Base-by-base conservation (phyloP, 768 basidiomycete species). In the Serpula lacrymans region DNA sequence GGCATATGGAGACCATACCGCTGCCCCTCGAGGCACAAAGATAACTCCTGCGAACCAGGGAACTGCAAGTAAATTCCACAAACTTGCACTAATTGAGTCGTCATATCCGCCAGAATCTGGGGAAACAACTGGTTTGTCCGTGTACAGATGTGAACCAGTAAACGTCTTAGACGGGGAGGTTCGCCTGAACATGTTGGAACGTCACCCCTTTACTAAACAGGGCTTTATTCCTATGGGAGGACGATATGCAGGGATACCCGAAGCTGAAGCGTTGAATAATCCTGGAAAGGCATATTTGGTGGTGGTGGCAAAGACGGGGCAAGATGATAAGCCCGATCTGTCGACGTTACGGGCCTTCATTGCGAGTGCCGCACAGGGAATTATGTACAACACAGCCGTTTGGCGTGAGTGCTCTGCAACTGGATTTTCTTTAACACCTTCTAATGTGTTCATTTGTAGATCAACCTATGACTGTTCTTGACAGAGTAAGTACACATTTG, bases 191-290 rank as follows among this genome's bases (percentile, higher is more conserved):
- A 72, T 82, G n/a, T 67, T 98, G 46, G 96, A 99, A 63, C 74
- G 94, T 22, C 96, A 99, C 55, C 75, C 82, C 21, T 86, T 74
- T 59, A 94, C 88, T 10, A 95, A 84, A 50, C 95, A 97, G 59
- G 83, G 87, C 5, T 98, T 98, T 62, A 77, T 97, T 42, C 95
- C 96, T 7, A 92, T 98, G 89, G 89, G 91, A 4, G 78, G 75
- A 17, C 46, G 49, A 34, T 32, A 49, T 54, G 67, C 63, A 14
- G 57, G 52, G 37, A 51, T 48, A 35, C 60, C 51, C 29, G 74
- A 63, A 29, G 74, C 75, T 47, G 61, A 61, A 27, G 69, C 68
- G 22, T 64, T 76, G 47, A 60, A 48, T 18, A 75, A 77, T 17
- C 66, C 75, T 5, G 76, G 73, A 1, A 61, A 65, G 18, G 60